Evolutionary conservation across 2,329 filamentous ascomycete species (phyloP).

Genomic region (Cladosporium sp.): DNA sequence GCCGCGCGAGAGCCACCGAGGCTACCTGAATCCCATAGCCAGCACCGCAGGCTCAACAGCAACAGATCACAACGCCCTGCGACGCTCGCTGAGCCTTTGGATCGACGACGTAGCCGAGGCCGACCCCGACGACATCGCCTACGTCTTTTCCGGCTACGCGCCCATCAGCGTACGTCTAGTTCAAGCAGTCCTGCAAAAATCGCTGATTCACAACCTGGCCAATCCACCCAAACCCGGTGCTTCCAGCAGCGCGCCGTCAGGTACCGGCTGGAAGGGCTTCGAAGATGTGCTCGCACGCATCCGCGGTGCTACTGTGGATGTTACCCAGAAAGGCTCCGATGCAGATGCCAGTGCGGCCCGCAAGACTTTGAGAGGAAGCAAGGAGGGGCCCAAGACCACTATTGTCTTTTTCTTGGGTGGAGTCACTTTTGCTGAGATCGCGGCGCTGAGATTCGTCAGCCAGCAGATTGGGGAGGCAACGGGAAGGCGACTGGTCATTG

Average conservation of each 20-base stretch:
- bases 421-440: conserved; percentile 93
- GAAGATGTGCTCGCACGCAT: conserved; percentile 88
- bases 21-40: conserved; percentile 74
- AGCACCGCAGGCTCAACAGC: conserved; percentile 50
- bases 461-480: conserved; percentile 60
- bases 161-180: conserved; percentile 87
- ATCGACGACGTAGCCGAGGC: conserved; percentile 96
- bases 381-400: conserved; percentile 64
- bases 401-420: conserved; percentile 98
- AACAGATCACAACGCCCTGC: conserved; percentile 79
- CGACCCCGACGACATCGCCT: conserved; percentile 91
- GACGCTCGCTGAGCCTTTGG: conserved; percentile 82
- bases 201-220: conserved; percentile 62
- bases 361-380: conserved; percentile 71
- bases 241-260: conserved; percentile 41
- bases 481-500: conserved; percentile 81
- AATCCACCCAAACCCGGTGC: conserved; percentile 42
- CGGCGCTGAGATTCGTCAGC: conserved; percentile 85
- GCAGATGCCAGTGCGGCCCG: conserved; percentile 78
- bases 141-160: conserved; percentile 96
- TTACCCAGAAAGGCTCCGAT: conserved; percentile 86
- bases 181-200: conserved; percentile 89
- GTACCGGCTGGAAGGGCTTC: conserved; percentile 84
- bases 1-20: conserved; percentile 66
- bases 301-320: conserved; percentile 83